phyloP scores from a whole-genome alignment of 371 early-diverging fungal genomes.

The Rhizomucor pusillus region DNA sequence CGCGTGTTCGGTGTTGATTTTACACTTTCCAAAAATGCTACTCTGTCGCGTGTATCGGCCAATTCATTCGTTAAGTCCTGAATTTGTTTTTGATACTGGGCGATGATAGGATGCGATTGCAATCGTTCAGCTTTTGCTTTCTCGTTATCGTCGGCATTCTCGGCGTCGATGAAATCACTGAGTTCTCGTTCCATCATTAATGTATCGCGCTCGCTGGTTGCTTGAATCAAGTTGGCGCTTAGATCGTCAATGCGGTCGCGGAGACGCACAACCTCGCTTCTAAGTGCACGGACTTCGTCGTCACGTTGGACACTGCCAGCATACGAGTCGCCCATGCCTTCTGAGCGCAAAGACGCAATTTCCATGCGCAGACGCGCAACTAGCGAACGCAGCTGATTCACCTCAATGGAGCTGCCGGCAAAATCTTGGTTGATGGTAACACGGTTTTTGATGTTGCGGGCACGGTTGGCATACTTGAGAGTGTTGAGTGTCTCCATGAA shows the following conservation, averaged over 20 bases:
- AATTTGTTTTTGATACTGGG: conserved; percentile 57
- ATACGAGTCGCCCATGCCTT: conserved; percentile 31
- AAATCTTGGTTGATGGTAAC: conserved; percentile 78
- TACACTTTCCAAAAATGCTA: conserved; percentile 28
- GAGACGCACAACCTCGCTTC: conserved; percentile 47
- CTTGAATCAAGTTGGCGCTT: conserved; percentile 46
- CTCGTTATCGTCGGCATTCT: neutral
- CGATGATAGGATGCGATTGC: conserved; percentile 53
- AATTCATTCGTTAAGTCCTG: conserved; percentile 53
- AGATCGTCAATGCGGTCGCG: conserved; percentile 55
- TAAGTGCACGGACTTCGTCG: conserved; percentile 47
- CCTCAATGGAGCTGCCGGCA: conserved; percentile 57
- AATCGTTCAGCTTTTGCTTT: conserved; percentile 1
- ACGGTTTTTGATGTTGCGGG: conserved; percentile 84
- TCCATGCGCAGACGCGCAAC: conserved; percentile 70
- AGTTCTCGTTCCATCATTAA: conserved; percentile 56
- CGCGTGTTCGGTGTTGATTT: conserved; percentile 29
- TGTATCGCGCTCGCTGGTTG: conserved; percentile 63
- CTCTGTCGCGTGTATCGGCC: conserved; percentile 40
- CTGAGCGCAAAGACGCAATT: conserved; percentile 49
- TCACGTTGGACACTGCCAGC: conserved; percentile 25
- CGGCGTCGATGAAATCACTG: conserved; percentile 30
- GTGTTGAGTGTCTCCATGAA: conserved; percentile 92
- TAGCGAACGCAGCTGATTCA: conserved; percentile 70
- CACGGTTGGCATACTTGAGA: conserved; percentile 88